These are phyloP conservation scores for Ogataea hybrid DNA, from an alignment of 1,139 yeast species.

Conservation along the genomic window DNA sequence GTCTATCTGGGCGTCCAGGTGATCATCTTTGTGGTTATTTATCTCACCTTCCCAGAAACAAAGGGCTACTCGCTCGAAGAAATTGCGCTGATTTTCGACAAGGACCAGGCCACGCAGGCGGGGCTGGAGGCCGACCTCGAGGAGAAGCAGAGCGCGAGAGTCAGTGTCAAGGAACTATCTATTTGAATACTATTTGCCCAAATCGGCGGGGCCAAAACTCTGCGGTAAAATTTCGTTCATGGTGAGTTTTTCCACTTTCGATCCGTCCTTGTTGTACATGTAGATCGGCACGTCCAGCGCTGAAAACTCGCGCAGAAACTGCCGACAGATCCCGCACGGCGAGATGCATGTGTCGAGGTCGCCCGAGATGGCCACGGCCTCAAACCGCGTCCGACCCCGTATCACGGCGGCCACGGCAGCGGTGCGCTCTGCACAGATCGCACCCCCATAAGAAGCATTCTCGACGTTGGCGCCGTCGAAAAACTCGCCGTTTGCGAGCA, in stretches of 20 bases:
- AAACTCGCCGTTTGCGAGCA: slow-evolving; percentile 48
- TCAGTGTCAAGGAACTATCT: slow-evolving; percentile 2
- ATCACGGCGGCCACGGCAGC: slow-evolving; percentile 66
- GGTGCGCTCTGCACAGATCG: slow-evolving; percentile 88
- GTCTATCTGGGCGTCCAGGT: slow-evolving; percentile 35
- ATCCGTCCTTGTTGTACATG: slow-evolving; percentile 59
- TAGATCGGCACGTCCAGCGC: slow-evolving; percentile 44
- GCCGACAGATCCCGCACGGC: slow-evolving; percentile 96
- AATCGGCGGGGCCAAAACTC: slow-evolving; percentile 84
- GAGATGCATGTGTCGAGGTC: slow-evolving; percentile 61
- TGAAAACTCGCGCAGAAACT: slow-evolving; percentile 76
- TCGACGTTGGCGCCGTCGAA: slow-evolving; percentile 85
- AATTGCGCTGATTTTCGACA: slow-evolving; percentile 47
- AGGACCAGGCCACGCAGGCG: slow-evolving; percentile 14
- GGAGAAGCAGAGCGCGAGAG: slow-evolving; percentile 2
- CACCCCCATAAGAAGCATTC: slow-evolving; percentile 84
- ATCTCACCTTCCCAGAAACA: slow-evolving; percentile 48
- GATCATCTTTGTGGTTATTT: slow-evolving; percentile 17
- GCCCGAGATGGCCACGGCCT: slow-evolving; percentile 70
- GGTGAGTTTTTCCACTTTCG: slow-evolving; percentile 40
- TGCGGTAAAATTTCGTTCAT: slow-evolving; percentile 69
- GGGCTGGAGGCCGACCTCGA: slow-evolving; percentile 8
- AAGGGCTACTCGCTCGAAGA: slow-evolving; percentile 54
- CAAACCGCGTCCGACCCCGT: slow-evolving; percentile 39
- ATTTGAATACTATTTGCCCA: slow-evolving; percentile 26